A percentile compares a stretch with the other conserved stretches of the same genome.
Evolutionary conservation across 164 flowering plant genomes (phyloP).

Genomic region (Magnolia sinica): DNA sequence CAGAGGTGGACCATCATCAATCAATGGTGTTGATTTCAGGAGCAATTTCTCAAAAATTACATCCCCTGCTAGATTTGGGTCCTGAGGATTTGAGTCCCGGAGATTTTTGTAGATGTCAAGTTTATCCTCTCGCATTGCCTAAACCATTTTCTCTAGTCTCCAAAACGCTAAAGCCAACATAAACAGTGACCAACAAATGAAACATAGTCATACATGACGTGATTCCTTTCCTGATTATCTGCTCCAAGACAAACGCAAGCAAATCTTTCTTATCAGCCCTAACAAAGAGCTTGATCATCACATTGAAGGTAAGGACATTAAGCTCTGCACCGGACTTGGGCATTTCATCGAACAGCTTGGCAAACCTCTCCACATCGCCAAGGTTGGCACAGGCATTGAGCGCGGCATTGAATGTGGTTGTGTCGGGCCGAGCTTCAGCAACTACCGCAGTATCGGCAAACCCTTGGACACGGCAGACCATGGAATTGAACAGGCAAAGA

Average conservation of each 20-base stretch:
- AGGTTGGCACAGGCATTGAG: slow-evolving; percentile 89
- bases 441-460: slow-evolving; percentile 32
- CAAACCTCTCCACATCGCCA: slow-evolving; percentile 48
- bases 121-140: slow-evolving; percentile 86
- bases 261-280: slow-evolving; percentile 67
- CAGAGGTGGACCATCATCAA: slow-evolving; percentile 50
- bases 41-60: slow-evolving; percentile 59
- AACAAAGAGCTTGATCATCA: slow-evolving; percentile 86
- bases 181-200: slow-evolving; percentile 85
- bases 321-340: slow-evolving; percentile 55
- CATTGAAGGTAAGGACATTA: slow-evolving; percentile 76
- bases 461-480: slow-evolving; percentile 41
- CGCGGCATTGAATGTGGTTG: slow-evolving; percentile 79
- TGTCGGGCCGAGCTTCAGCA: slow-evolving; percentile 61
- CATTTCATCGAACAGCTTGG: slow-evolving; percentile 76
- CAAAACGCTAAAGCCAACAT: slow-evolving; percentile 84
- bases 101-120: slow-evolving; percentile 63
- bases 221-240: slow-evolving; percentile 48
- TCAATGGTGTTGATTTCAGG: slow-evolving; percentile 35
- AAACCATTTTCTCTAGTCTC: slow-evolving; percentile 67
- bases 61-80: slow-evolving; percentile 19
- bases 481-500: slow-evolving; percentile 44
- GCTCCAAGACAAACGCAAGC: slow-evolving; percentile 68
- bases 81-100: slow-evolving; percentile 33
- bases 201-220: slow-evolving; percentile 63